Evolutionary conservation across 768 basidiomycete genomes (phyloP), one percentile per base, ranked within the genome.

Genomic region (Pleurotus tuber-regium): DNA sequence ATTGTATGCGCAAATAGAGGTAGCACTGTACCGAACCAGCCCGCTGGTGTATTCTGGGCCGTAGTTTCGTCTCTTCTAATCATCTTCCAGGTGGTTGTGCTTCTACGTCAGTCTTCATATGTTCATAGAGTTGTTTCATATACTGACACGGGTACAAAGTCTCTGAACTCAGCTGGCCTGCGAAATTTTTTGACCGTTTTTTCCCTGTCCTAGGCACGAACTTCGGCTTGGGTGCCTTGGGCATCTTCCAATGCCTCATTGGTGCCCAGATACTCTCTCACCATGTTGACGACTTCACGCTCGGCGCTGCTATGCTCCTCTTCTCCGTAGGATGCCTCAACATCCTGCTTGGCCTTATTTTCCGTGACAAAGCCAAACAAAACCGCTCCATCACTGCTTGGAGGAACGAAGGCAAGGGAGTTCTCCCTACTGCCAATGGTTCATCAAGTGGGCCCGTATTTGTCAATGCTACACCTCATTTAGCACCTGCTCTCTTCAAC

Each of bases 311-410:
- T 41, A 95, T 95, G 77, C 86, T 96, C 75, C 80, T 96, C 54
- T 96, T 96, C 73, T 79, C 91, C 46, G 62, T 96, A 52, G 93
- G 92, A n/a, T 92, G 90, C 68, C 68, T 96, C 50, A 92, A 96
- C 72, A 83, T 92, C 58, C 66, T 92, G 53, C 74, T 84, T 55
- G 87, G 87, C 35, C 78, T 90, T 57, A 78, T 87, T 64, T 89
- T 84, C 76, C 82, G 84, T 50, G 74, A 77, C 57, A 74, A 72
- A 1, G 82, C 80, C 52, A 86, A 84, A 58, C 54, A 67, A 16
- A 83, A 81, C 58, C 80, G 86, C 16, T 84, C 81, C 51, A 68
- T 90, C 59, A 81, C 72, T 14, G 72, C 77, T 14, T 89, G 86
- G 87, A 76, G 80, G 54, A 76, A 75, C 9, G 73, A 78, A 14